Base-by-base conservation (phyloP, 306 rosid genomes). In the Prunus salicina region DNA sequence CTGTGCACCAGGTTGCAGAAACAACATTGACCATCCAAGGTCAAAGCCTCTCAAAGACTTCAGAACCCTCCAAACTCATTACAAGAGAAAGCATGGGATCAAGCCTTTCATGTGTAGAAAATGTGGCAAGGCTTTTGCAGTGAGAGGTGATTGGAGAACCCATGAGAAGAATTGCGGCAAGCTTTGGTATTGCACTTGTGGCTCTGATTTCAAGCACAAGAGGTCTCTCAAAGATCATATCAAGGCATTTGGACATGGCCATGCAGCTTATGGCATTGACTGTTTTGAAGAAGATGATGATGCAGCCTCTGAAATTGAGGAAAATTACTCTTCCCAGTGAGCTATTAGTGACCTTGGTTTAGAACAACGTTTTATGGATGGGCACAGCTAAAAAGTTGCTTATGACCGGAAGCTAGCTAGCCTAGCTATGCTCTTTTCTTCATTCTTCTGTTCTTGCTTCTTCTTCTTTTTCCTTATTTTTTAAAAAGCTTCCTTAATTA, bases 121-220 rank as follows among this genome's bases (percentile, higher is more conserved):
- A 69, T 93, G 98, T 62, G 88, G 97, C 85, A 93, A 93, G 53
- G 92, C 97, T 20, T 93, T 93, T 85, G 98, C 98, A 2, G 98
- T 93, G 6, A 89, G 93, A 69, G 98, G 98, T 19, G 98, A 93
- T 63, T 93, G 98, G 98, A 88, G 98, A 78, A 93, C 98, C 25
- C 98, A 93, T 56, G 98, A 93, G 89, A 93, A 93, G 88, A 93
- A 93, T 20, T 93, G 98, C 77, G 98, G 98, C 22, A 93, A 91
- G 81, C 90, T 93, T 3, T 93, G 98, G 98, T 90, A 93, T 83
- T 93, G 98, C 82, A 84, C 91, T 71, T 93, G 98, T 80, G 98
- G 98, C 1, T 93, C 98, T 3, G 98, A 93, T 77, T 93, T 93
- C 70, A 93, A 91, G 85, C 98, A 93, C 78, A 93, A 93, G 43